A percentile compares a stretch with the other conserved stretches of the same genome.
phyloP scores from a whole-genome alignment of 495 filamentous ascomycete species.

The Cladorrhinum samala region DNA sequence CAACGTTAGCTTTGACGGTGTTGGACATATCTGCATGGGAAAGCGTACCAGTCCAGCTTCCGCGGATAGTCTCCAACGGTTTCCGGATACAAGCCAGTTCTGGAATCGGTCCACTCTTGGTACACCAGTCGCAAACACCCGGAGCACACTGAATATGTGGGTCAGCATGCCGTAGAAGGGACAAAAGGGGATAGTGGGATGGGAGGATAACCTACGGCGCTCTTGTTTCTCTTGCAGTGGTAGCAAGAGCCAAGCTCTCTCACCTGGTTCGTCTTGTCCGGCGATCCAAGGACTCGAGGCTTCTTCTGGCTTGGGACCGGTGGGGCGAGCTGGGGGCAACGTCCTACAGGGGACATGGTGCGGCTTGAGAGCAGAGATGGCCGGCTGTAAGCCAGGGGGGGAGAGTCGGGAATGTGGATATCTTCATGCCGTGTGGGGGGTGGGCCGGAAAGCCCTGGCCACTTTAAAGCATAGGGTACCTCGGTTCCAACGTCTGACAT shows the following conservation, averaged over 20 bases:
- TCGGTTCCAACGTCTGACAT: conserved; percentile 17
- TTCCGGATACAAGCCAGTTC: conserved; percentile 7
- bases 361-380: not conserved
- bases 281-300: conserved; percentile 8
- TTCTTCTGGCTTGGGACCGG: conserved; percentile 7
- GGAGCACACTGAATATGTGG: conserved; percentile 3
- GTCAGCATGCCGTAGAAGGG: not conserved
- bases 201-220: conserved; percentile 3
- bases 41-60: not conserved
- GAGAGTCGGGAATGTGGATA: conserved; percentile 1
- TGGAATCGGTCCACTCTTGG: not conserved
- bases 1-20: not conserved
- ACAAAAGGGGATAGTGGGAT: not conserved
- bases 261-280: conserved; percentile 19
- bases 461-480: conserved; percentile 9
- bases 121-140: conserved; percentile 1
- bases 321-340: not conserved
- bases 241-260: conserved; percentile 14
- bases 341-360: conserved; percentile 1
- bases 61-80: not conserved
- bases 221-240: conserved; percentile 15
- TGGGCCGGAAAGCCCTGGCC: conserved; percentile 7
- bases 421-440: conserved; percentile 6
- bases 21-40: not conserved
- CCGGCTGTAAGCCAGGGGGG: not conserved